Conservation (phyloP, 768 basidiomycete species). For the Xerocomellus chrysenteron region DNA sequence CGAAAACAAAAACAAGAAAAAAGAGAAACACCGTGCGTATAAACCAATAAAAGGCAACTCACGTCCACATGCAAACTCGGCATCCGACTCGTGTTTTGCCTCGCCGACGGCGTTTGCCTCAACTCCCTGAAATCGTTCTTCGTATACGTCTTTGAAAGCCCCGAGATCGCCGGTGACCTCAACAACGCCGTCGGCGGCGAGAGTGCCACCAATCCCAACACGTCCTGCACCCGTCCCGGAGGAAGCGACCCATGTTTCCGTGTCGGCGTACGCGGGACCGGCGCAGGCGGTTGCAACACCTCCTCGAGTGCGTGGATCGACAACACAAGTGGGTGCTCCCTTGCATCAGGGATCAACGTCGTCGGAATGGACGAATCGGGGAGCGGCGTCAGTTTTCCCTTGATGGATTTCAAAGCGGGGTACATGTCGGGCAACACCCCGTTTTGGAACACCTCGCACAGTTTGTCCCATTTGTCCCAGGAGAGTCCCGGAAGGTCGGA, state of each 20-base stretch:
- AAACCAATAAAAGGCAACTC: slow-evolving; percentile 28
- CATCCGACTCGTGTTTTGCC: slow-evolving; percentile 82
- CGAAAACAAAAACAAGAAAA: too few relatives aligned
- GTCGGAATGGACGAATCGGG: slow-evolving; percentile 25
- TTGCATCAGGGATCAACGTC: slow-evolving; percentile 36
- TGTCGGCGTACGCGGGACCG: slow-evolving; percentile 54
- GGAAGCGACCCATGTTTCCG: slow-evolving; percentile 29
- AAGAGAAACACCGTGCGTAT: too few relatives aligned
- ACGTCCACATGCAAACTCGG: slow-evolving; percentile 84
- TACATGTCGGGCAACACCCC: slow-evolving; percentile 28
- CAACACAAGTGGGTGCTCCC: slow-evolving; percentile 33
- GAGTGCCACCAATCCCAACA: slow-evolving; percentile 61
- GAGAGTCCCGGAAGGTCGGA: slow-evolving; percentile 52
- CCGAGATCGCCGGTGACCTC: slow-evolving; percentile 69
- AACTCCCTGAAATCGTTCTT: slow-evolving; percentile 83
- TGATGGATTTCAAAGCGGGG: slow-evolving; percentile 33
- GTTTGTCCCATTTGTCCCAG: slow-evolving; percentile 42
- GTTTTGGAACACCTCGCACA: slow-evolving; percentile 42
- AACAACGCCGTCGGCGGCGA: slow-evolving; percentile 71
- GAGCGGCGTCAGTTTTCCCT: slow-evolving; percentile 31
- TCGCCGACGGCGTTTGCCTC: slow-evolving; percentile 62
- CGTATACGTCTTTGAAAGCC: slow-evolving; percentile 77
- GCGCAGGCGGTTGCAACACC: slow-evolving; percentile 42
- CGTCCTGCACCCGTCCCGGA: slow-evolving; percentile 29
- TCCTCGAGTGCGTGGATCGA: slow-evolving; percentile 48